phyloP scores from a whole-genome alignment of 371 early-diverging fungal genomes.

The Blakeslea trispora region DNA sequence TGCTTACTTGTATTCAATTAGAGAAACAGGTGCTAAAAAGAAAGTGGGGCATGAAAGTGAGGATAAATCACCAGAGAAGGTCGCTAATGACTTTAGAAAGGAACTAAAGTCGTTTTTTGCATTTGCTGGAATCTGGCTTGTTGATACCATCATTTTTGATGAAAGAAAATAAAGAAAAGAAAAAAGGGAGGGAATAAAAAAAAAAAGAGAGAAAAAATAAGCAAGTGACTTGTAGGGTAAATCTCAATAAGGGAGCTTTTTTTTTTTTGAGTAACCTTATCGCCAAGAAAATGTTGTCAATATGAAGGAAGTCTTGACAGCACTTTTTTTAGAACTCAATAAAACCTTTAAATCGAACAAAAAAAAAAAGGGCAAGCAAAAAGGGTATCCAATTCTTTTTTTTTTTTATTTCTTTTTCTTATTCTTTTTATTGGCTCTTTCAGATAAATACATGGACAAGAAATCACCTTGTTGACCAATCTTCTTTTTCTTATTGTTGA shows the following conservation, averaged over 20 bases:
- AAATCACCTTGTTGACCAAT: slow-evolving; percentile 49
- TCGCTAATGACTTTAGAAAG: slow-evolving; percentile 65
- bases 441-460: slow-evolving; percentile 55
- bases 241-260: slow-evolving; percentile 1
- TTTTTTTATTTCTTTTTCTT: slow-evolving; percentile 49
- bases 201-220: not conserved
- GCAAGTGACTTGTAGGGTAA: not conserved
- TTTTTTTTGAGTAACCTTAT: not conserved
- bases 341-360: too few species aligned
- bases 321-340: not conserved
- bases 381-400: not conserved
- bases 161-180: not conserved
- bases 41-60: slow-evolving; percentile 77
- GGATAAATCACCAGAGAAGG: slow-evolving; percentile 79
- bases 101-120: slow-evolving; percentile 63
- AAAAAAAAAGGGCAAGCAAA: too few species aligned
- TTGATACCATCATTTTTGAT: not conserved
- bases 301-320: too few species aligned
- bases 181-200: not conserved
- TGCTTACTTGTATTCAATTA: slow-evolving; percentile 76
- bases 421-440: slow-evolving; percentile 54
- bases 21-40: slow-evolving; percentile 67
- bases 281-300: too few species aligned
- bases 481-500: slow-evolving; percentile 20
- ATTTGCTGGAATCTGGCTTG: not conserved